These are phyloP conservation scores for Naganishia liquefaciens DNA, from an alignment of 1,284 basidiomycete genomes.

Conservation along the genomic window DNA sequence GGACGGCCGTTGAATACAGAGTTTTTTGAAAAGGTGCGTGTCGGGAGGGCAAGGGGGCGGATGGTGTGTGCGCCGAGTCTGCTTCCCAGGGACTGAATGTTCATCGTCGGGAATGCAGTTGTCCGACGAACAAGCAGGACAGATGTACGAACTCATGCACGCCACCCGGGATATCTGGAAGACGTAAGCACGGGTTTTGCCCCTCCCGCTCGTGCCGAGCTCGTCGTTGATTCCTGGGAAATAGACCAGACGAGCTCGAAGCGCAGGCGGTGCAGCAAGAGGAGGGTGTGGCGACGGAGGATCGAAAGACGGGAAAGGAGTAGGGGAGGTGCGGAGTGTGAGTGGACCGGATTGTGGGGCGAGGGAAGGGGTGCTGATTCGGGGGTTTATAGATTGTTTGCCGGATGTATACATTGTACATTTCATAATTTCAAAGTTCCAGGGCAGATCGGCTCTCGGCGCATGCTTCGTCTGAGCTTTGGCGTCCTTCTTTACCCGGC, in stretches of 20 bases:
- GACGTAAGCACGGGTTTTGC: conserved; percentile 49
- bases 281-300: conserved; percentile 4
- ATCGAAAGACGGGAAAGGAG: not conserved
- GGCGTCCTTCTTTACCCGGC: no score
- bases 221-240: not conserved
- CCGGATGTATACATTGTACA: no score
- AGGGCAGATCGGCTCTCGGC: no score
- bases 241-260: conserved; percentile 31
- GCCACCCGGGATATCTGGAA: conserved; percentile 84
- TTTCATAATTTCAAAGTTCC: no score
- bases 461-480: no score
- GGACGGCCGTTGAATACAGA: conserved; percentile 74
- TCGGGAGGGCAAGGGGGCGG: no score
- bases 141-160: conserved; percentile 89
- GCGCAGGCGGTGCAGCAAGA: conserved; percentile 29
- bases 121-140: conserved; percentile 81
- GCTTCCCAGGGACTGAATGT: no score
- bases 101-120: no score
- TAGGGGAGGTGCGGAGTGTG: not conserved
- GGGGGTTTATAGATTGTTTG: no score
- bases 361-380: not conserved
- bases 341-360: no score
- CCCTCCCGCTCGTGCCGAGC: not conserved
- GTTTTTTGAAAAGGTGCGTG: conserved; percentile 74
- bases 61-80: no score